Evolutionary conservation across 139 green algal genomes (phyloP).

Genomic region (Choricystis sp.): DNA sequence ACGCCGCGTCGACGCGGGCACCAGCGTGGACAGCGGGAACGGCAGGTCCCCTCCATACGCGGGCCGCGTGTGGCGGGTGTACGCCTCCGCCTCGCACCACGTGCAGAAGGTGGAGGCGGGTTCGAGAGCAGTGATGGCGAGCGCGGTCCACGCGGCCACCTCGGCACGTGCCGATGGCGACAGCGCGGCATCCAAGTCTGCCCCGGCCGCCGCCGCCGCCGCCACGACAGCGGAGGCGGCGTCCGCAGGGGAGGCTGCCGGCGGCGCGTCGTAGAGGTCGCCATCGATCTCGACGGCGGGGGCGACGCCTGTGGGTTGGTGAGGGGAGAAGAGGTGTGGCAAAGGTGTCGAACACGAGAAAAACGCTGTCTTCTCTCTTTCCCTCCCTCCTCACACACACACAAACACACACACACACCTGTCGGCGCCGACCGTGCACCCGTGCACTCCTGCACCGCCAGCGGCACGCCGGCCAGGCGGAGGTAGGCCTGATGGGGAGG

Average conservation of each 20-base stretch:
- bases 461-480: constrained; percentile 4
- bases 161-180: constrained; percentile 18
- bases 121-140: constrained; percentile 28
- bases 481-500: constrained; percentile 22
- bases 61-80: constrained; percentile 22
- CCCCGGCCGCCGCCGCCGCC: not conserved
- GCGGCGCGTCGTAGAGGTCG: constrained; percentile 10
- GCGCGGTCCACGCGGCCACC: constrained; percentile 22
- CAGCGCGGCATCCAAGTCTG: constrained; percentile 32
- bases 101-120: constrained; percentile 23
- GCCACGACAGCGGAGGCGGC: constrained; percentile 13
- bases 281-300: constrained; percentile 12
- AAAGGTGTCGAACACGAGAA: too few species aligned
- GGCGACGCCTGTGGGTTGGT: constrained; percentile 10
- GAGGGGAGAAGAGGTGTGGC: too few species aligned
- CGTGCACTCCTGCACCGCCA: constrained; percentile 12
- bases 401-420: constrained; percentile 9
- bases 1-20: constrained; percentile 24
- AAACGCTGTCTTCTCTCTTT: too few species aligned
- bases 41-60: constrained; percentile 25
- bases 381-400: too few species aligned
- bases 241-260: not conserved
- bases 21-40: constrained; percentile 38
- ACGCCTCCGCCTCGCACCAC: constrained; percentile 37
- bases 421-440: constrained; percentile 11